Evolutionary conservation across 108 stramenopile species (phyloP), one percentile per base, ranked within the genome.

Genomic region (Asterionellopsis glacialis): DNA sequence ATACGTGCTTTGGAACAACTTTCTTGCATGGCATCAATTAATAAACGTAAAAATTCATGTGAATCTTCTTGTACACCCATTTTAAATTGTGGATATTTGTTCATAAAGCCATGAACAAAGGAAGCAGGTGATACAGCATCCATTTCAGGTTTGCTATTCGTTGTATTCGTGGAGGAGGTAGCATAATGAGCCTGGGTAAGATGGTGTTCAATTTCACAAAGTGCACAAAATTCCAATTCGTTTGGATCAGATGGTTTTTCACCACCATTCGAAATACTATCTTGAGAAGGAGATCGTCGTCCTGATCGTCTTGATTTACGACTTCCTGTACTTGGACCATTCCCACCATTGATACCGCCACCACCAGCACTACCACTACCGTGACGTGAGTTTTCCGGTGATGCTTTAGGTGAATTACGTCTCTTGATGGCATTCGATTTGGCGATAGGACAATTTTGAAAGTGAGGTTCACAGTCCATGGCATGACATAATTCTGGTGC

Each of bases 1-100:
- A n/a, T 52, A 7, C 85, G 66, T 10, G 91, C 87, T 51, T 58
- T 51, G 54, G 80, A 71, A 72, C 87, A 93, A 41, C 79, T 80
- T n/a, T 82, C 84, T 74, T 93, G 88, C 92, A 93, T 93, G 55
- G 87, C 90, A 61, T 98, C 95, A 63, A 99, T 91, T 22, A 99
- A 63, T 18, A 97, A 64, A 18, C 98, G 83, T 13, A 99, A 79
- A 68, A 97, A 98, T 67, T 99, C 98, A 73, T 99, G 98, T 15
- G 95, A 91, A 58, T 99, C 98, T 74, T 99, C 96, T 82, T 99
- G 97, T 24, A 91, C 79, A 0, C 94, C 95, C 12, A 88, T 59
- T 44, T 87, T 80, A 65, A 99, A 97, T 28, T 80, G 89, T 24
- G 83, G 90, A 11, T 97, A 83, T 18, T 90, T 73, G 23, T 73